Evolutionary conservation across 176 grass and related monocot species (phyloP).

Genomic region (Aegilops umbellulata): DNA sequence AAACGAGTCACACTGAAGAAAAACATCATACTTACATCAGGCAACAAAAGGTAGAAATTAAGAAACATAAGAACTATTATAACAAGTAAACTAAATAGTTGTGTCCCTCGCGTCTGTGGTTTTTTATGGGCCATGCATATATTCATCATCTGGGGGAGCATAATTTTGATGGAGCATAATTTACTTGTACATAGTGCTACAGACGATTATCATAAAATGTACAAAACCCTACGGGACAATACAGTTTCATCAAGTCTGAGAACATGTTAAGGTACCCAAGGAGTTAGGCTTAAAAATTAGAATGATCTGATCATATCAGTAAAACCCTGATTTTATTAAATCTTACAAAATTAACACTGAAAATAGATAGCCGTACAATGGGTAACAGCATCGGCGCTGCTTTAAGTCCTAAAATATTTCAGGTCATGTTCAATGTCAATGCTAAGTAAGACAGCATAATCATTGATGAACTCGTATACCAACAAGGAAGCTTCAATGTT

Average conservation of each 20-base stretch:
- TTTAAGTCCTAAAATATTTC: background rate
- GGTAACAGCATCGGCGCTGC: background rate
- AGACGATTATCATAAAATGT: too few relatives aligned
- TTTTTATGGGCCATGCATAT: background rate
- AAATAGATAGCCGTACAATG: background rate
- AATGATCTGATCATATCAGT: background rate
- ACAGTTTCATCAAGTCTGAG: too few relatives aligned
- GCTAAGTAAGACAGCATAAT: background rate
- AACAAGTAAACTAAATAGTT: background rate
- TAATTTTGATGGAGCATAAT: background rate
- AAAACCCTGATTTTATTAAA: background rate
- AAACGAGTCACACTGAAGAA: conserved; percentile 72
- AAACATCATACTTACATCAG: conserved; percentile 33
- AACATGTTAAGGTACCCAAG: background rate
- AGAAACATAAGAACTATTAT: background rate
- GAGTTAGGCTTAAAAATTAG: background rate
- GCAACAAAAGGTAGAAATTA: conserved; percentile 5
- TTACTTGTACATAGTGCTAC: too few relatives aligned
- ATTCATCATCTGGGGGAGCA: background rate
- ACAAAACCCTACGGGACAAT: too few relatives aligned
- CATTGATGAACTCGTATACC: background rate
- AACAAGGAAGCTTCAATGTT: background rate
- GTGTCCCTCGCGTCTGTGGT: background rate
- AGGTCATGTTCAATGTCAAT: background rate
- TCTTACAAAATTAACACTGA: background rate